These are phyloP conservation scores for Penicillium sp. DNA, from an alignment of 2,329 filamentous ascomycete species.

Conservation along the genomic window DNA sequence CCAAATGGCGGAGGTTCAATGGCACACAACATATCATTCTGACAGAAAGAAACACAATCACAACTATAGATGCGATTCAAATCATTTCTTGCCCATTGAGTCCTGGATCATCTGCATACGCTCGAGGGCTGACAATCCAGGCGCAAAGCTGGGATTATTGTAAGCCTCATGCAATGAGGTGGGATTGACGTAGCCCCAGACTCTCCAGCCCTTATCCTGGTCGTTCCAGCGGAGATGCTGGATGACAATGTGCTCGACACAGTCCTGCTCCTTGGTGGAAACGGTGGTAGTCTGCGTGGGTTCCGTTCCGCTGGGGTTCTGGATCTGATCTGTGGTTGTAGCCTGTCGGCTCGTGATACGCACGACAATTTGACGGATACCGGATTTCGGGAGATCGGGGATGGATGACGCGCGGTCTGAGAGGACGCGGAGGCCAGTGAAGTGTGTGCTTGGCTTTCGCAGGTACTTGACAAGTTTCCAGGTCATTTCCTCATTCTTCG, in stretches of 20 bases:
- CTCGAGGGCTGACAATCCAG: slow-evolving; percentile 29
- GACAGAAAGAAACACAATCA: not conserved
- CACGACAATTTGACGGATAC: slow-evolving; percentile 34
- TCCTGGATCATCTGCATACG: slow-evolving; percentile 29
- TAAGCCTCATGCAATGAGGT: slow-evolving; percentile 34
- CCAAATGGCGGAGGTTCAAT: not conserved
- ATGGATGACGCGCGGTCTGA: slow-evolving; percentile 37
- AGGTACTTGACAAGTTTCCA: slow-evolving; percentile 35
- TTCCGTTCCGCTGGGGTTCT: not conserved
- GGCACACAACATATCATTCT: not conserved
- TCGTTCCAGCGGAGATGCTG: slow-evolving; percentile 40
- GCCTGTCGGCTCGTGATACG: slow-evolving; percentile 35
- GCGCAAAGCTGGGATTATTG: slow-evolving; percentile 29
- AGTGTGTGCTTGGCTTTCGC: slow-evolving; percentile 29
- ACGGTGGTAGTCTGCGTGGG: slow-evolving; percentile 6
- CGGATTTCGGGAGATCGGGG: slow-evolving; percentile 33
- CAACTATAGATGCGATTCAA: not conserved
- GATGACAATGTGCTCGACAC: slow-evolving; percentile 45
- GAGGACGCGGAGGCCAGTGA: slow-evolving; percentile 33
- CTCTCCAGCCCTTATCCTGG: slow-evolving; percentile 39
- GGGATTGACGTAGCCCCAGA: slow-evolving; percentile 44
- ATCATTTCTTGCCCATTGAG: slow-evolving; percentile 8
- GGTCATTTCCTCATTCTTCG: slow-evolving; percentile 23
- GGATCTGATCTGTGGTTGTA: slow-evolving; percentile 19
- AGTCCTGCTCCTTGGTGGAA: slow-evolving; percentile 34